A percentile compares a stretch with the other conserved stretches of the same genome.
Conservation (phyloP, 2,329 filamentous ascomycete genomes). For the Ophiosphaerella narmari region DNA sequence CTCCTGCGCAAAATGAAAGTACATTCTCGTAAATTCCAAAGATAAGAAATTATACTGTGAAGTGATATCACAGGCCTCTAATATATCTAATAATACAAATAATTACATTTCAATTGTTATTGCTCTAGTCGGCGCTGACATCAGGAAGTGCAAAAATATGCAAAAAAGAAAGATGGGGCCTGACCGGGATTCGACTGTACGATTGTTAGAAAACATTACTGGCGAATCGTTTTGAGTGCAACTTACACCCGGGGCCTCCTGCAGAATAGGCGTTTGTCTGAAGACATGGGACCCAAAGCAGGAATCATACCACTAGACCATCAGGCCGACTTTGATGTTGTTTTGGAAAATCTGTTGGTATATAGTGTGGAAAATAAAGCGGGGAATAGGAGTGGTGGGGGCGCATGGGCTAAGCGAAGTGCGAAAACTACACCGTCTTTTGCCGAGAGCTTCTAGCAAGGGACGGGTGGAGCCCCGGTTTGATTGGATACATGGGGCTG, state of each 20-base stretch:
- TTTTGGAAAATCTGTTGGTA: background rate
- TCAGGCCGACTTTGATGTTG: slow-evolving; percentile 1
- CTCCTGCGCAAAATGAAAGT: too few species aligned
- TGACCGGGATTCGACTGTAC: slow-evolving; percentile 34
- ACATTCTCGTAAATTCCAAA: too few species aligned
- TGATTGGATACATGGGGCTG: too few species aligned
- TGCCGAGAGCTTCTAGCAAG: too few species aligned
- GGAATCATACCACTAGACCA: slow-evolving; percentile 35
- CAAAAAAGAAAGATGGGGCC: slow-evolving; percentile 20
- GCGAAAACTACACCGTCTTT: too few species aligned
- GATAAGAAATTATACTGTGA: too few species aligned
- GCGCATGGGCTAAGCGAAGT: too few species aligned
- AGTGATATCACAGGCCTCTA: too few species aligned
- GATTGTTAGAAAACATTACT: slow-evolving; percentile 11
- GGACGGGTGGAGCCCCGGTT: too few species aligned
- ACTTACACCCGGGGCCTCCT: slow-evolving; percentile 37
- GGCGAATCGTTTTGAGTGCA: slow-evolving; percentile 17
- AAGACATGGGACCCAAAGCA: slow-evolving; percentile 21
- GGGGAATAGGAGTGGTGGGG: background rate
- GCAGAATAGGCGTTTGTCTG: slow-evolving; percentile 20
- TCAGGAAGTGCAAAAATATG: slow-evolving; percentile 1
- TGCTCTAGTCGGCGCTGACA: too few species aligned
- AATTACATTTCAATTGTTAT: too few species aligned
- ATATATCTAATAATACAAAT: too few species aligned
- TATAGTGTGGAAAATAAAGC: background rate